Evolutionary conservation across 257 asterid genomes (phyloP).

Genomic region (Solanum gracilifrons): DNA sequence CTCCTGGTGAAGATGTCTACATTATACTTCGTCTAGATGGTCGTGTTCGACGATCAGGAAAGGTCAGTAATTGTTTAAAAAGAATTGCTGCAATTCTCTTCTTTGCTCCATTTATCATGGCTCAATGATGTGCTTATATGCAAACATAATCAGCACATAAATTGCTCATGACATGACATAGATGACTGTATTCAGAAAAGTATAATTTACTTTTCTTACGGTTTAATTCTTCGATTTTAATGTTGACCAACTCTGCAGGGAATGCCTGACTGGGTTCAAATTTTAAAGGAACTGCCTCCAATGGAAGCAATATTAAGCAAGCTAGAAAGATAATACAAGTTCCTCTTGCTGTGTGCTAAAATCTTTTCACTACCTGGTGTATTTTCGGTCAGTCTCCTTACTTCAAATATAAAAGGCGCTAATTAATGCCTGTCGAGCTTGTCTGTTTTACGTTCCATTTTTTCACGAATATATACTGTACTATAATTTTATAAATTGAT

Average conservation of each 20-base stretch:
- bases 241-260: constrained; percentile 39
- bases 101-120: background rate
- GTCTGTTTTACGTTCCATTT: background rate
- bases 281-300: constrained; percentile 75
- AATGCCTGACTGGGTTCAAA: constrained; percentile 94
- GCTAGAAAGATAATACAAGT: constrained; percentile 56
- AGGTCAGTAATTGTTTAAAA: constrained; percentile 43
- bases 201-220: background rate
- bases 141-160: background rate
- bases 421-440: background rate
- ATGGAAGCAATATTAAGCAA: constrained; percentile 88
- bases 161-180: background rate
- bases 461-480: background rate
- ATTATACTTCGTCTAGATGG: constrained; percentile 95
- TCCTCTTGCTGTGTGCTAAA: background rate
- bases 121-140: background rate
- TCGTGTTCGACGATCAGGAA: constrained; percentile 88
- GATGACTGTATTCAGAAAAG: background rate
- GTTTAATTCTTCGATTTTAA: background rate
- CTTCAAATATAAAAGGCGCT: background rate
- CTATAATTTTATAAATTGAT: background rate
- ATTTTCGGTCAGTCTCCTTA: background rate
- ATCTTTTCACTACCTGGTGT: background rate
- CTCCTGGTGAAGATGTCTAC: constrained; percentile 92
- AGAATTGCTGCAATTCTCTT: background rate